Conservation (phyloP, 208 protist species). For the Phytomonas francai region DNA sequence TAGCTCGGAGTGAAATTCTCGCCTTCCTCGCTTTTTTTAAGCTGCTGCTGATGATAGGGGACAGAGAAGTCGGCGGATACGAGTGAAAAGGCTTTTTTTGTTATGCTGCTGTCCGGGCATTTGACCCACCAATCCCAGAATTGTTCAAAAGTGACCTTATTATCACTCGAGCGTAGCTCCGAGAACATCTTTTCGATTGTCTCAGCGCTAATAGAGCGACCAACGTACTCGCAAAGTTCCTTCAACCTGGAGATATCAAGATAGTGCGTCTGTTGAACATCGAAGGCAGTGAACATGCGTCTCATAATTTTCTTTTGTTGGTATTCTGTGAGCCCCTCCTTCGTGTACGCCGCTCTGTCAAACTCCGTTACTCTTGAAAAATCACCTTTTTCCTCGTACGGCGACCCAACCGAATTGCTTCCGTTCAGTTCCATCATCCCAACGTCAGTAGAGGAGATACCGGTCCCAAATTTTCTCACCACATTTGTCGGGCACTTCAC, state of each 20-base stretch:
- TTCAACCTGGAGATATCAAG: slow-evolving; percentile 54
- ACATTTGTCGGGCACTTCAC: slow-evolving; percentile 21
- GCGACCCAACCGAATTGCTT: not conserved
- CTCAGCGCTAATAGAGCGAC: slow-evolving; percentile 28
- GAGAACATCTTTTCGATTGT: slow-evolving; percentile 44
- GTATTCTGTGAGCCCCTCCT: slow-evolving; percentile 59
- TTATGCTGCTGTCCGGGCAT: slow-evolving; percentile 33
- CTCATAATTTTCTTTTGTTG: slow-evolving; percentile 76
- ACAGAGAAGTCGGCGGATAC: slow-evolving; percentile 84
- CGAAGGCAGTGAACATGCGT: slow-evolving; percentile 87
- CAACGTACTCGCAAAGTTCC: slow-evolving; percentile 75
- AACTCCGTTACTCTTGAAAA: slow-evolving; percentile 42
- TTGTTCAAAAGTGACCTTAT: slow-evolving; percentile 71
- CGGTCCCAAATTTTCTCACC: slow-evolving; percentile 48
- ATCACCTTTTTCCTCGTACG: slow-evolving; percentile 1
- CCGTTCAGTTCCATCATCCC: slow-evolving; percentile 11
- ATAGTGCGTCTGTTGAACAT: slow-evolving; percentile 72
- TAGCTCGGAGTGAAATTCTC: slow-evolving; percentile 89
- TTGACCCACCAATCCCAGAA: slow-evolving; percentile 83
- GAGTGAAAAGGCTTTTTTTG: slow-evolving; percentile 69
- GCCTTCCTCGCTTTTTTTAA: slow-evolving; percentile 69
- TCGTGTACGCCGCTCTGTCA: slow-evolving; percentile 75
- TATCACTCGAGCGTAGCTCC: slow-evolving; percentile 43
- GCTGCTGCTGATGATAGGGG: slow-evolving; percentile 88
- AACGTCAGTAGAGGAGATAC: slow-evolving; percentile 20